Base-by-base conservation (phyloP, 2,329 filamentous ascomycete species). In the Chalara sp. region DNA sequence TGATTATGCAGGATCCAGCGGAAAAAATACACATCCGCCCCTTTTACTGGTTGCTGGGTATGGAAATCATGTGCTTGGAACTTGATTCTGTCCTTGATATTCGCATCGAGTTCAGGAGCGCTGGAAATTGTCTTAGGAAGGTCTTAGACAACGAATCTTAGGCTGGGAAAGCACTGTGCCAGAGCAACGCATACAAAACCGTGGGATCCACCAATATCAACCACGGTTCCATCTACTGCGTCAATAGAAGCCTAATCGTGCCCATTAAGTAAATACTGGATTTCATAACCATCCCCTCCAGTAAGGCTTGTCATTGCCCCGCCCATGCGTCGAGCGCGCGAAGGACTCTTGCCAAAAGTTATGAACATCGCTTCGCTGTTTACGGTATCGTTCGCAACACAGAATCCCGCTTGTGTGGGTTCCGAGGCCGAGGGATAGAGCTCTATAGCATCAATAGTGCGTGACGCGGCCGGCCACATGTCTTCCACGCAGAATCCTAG, bases 1-100 rank as follows among this genome's bases (percentile, higher is more conserved):
- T 80, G 80, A 65, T 84, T 81, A 61, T 84, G 79, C 6, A 84
- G 64, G 54, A 84, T 81, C 71, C 75, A 76, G 45, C 78, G 75
- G 63, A 82, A 75, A 57, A 77, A 72, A 65, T 82, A 84, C 13
- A 81, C 69, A 57, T 81, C 79, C 1, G 78, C 81, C 4, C 62
- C 72, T 45, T 73, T 67, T 11, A 78, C 68, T 0, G 74, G 71
- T 62, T 84, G 80, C 47, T 75, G 71, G 5, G 69, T 69, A 61
- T 83, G 81, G 61, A 84, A 81, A 58, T 82, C 75, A 60, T 84
- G 79, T 3, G 52, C 53, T 47, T 61, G 56, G 53, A 78, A 66
- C 13, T 60, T 61, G 40, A 79, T 68, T 11, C 75, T 62, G 12
- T 63, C 56, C 1, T 68, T 63, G 0, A 76, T 62, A 33, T 68